These are phyloP conservation scores for Beauveria pseudobassiana DNA, from an alignment of 2,329 filamentous ascomycete genomes.

Conservation along the genomic window DNA sequence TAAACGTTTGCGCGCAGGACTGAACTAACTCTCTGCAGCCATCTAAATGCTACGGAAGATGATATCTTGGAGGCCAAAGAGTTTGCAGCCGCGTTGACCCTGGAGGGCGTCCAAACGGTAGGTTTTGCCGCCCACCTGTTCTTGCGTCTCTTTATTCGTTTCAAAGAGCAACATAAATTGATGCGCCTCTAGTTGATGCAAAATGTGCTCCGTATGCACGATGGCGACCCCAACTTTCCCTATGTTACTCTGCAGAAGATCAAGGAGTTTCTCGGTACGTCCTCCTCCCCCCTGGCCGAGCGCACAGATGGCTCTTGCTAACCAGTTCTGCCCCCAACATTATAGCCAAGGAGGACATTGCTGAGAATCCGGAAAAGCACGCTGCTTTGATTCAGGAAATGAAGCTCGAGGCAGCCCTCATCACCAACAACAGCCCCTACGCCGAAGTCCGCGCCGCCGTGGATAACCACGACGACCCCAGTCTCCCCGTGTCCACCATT, in stretches of 20 bases:
- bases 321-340: neutral
- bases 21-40: neutral
- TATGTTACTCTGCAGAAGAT: slow-evolving; percentile 30
- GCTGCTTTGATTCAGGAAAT: slow-evolving; percentile 24
- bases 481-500: slow-evolving; percentile 29
- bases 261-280: slow-evolving; percentile 27
- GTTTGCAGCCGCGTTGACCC: slow-evolving; percentile 18
- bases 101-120: slow-evolving; percentile 17
- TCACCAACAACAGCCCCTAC: slow-evolving; percentile 26
- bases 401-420: slow-evolving; percentile 26
- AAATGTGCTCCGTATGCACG: slow-evolving; percentile 32
- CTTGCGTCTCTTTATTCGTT: neutral
- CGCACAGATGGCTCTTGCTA: neutral
- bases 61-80: slow-evolving; percentile 25
- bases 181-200: slow-evolving; percentile 20
- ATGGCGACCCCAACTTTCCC: slow-evolving; percentile 39
- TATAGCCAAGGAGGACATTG: slow-evolving; percentile 15
- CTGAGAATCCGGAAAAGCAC: slow-evolving; percentile 22
- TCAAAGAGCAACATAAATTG: slow-evolving; percentile 2
- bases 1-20: too few relatives aligned
- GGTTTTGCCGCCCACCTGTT: neutral
- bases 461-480: slow-evolving; percentile 30
- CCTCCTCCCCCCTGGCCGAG: neutral
- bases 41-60: slow-evolving; percentile 23
- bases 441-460: slow-evolving; percentile 33